A percentile compares a stretch with the other conserved stretches of the same genome.
Evolutionary conservation across 805 yeast genomes (phyloP).

Genomic region (Candida sonorensis): DNA sequence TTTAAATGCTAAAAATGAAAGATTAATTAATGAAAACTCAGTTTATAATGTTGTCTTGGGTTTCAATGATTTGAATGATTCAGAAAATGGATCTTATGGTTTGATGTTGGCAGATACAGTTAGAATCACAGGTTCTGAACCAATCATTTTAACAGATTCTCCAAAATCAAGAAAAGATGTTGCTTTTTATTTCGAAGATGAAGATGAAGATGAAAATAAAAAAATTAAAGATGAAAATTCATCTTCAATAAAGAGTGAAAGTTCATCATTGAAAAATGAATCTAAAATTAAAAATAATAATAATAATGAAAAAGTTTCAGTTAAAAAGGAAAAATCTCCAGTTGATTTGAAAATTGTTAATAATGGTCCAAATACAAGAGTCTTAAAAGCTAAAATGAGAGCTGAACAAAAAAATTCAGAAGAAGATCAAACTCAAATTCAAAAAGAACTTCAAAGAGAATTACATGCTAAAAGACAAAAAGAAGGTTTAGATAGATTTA

Average conservation of each 20-base stretch:
- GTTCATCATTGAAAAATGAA: constrained; percentile 12
- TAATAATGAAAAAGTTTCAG: too few relatives aligned
- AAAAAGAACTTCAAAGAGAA: constrained; percentile 75
- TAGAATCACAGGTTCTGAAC: constrained; percentile 55
- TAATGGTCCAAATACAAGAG: constrained; percentile 47
- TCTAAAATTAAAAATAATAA: constrained; percentile 7
- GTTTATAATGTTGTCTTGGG: constrained; percentile 74
- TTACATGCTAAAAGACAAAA: constrained; percentile 81
- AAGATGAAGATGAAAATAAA: constrained; percentile 54
- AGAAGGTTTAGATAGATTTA: constrained; percentile 77
- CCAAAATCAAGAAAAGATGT: constrained; percentile 67
- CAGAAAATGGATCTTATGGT: constrained; percentile 56
- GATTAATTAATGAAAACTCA: constrained; percentile 63
- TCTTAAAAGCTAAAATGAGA: constrained; percentile 71
- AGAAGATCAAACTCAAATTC: constrained; percentile 72
- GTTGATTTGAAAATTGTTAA: constrained; percentile 17
- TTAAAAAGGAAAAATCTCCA: constrained; percentile 11
- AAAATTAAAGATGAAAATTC: constrained; percentile 24
- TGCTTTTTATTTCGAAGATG: constrained; percentile 76
- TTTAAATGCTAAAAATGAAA: constrained; percentile 65
- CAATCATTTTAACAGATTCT: constrained; percentile 64
- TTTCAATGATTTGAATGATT: constrained; percentile 52
- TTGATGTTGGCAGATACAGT: constrained; percentile 77
- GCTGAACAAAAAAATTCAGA: constrained; percentile 67
- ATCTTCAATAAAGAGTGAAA: neutral